Conservation (phyloP, 164 flowering plant genomes). For the Buxus sempervirens region DNA sequence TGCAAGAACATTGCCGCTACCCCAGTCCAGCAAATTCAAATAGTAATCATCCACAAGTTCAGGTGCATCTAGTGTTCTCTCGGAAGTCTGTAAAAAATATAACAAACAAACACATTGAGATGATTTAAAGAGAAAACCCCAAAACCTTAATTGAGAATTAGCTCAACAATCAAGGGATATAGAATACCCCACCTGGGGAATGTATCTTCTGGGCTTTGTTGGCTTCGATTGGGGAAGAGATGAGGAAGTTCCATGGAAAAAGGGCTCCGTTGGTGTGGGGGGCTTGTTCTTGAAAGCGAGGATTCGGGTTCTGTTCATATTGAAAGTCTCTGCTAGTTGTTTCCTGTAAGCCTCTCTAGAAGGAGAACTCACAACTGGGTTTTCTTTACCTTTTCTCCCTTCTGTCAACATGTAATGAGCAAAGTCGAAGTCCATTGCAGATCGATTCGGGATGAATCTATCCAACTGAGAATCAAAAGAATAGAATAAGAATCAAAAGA, state of each 20-base stretch:
- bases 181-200: constrained; percentile 45
- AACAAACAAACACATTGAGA: not conserved
- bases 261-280: constrained; percentile 29
- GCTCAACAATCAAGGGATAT: not conserved
- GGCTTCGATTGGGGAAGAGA: constrained; percentile 22
- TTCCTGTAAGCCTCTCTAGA: constrained; percentile 47
- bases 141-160: not conserved
- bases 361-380: constrained; percentile 34
- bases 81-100: constrained; percentile 45
- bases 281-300: constrained; percentile 59
- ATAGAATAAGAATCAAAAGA: not conserved
- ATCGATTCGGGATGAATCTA: constrained; percentile 53
- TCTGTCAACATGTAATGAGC: constrained; percentile 45
- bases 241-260: constrained; percentile 22
- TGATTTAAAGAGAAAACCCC: not conserved
- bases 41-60: constrained; percentile 60
- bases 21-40: constrained; percentile 62
- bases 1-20: constrained; percentile 52
- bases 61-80: constrained; percentile 65
- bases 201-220: constrained; percentile 38
- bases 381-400: constrained; percentile 42
- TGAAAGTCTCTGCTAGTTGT: constrained; percentile 37
- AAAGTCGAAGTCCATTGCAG: constrained; percentile 53
- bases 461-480: constrained; percentile 32
- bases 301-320: constrained; percentile 48